Conservation (phyloP, 192 early-diverging fungal genomes). For the Pilobolus umbonatus region DNA sequence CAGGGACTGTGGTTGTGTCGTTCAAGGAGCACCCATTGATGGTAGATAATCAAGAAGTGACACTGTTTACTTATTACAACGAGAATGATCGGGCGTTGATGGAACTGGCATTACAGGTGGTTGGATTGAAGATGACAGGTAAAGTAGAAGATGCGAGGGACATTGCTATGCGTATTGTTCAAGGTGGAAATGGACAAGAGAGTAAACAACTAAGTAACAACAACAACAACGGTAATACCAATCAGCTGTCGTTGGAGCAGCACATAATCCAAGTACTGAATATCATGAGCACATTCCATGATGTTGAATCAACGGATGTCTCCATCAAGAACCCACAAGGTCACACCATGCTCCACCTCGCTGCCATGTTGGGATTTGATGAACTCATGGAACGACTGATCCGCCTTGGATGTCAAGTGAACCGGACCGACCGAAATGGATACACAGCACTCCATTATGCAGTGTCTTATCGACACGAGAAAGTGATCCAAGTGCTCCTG, state of each 20-base stretch:
- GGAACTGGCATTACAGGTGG: constrained; percentile 75
- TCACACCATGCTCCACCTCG: constrained; percentile 64
- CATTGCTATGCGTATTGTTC: constrained; percentile 58
- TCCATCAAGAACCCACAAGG: constrained; percentile 33
- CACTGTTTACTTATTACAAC: constrained; percentile 47
- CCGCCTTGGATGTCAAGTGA: constrained; percentile 37
- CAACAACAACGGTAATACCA: constrained; percentile 31
- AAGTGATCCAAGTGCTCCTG: constrained; percentile 53
- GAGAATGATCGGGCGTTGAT: constrained; percentile 77
- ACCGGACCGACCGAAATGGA: constrained; percentile 57
- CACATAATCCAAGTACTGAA: constrained; percentile 36
- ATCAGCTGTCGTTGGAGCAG: constrained; percentile 33
- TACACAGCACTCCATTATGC: constrained; percentile 71
- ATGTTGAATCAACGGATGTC: constrained; percentile 32
- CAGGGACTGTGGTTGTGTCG: constrained; percentile 59
- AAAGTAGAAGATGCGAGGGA: constrained; percentile 61
- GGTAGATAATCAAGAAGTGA: constrained; percentile 31
- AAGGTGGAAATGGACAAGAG: constrained; percentile 14
- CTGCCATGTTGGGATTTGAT: constrained; percentile 57
- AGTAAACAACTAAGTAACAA: not conserved
- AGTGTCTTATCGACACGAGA: constrained; percentile 48
- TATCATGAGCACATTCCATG: constrained; percentile 40
- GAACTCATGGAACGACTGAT: constrained; percentile 42
- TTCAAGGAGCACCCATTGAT: constrained; percentile 35
- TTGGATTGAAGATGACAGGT: constrained; percentile 65